phyloP scores from a whole-genome alignment of 768 basidiomycete genomes.

The Kwoniella mangroviensis region DNA sequence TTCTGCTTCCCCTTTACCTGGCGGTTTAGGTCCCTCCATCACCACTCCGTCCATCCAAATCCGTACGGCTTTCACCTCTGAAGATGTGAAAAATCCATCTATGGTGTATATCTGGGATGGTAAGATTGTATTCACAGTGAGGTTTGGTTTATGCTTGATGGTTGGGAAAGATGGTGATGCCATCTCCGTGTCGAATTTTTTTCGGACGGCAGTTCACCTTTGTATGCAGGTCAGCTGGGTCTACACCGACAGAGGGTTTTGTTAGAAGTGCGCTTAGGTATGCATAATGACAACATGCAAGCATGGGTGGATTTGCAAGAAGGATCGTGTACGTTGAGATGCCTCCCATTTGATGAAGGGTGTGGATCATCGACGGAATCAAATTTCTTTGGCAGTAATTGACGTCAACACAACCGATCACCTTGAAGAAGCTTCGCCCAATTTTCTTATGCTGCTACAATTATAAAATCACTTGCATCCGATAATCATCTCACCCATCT shows the following conservation, averaged over 20 bases:
- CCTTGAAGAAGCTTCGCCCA: too few relatives aligned
- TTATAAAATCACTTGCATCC: too few relatives aligned
- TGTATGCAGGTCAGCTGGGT: neutral
- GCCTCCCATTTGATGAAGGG: neutral
- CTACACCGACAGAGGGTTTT: neutral
- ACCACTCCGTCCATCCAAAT: slow-evolving; percentile 17
- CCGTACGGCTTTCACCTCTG: slow-evolving; percentile 19
- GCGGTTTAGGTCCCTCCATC: slow-evolving; percentile 34
- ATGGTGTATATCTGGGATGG: slow-evolving; percentile 36
- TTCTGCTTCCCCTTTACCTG: slow-evolving; percentile 43
- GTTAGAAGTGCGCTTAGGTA: neutral
- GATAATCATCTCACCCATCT: neutral
- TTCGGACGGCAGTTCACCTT: neutral
- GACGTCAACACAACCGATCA: slow-evolving; percentile 3
- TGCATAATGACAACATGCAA: neutral
- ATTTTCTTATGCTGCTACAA: too few relatives aligned
- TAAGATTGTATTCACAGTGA: slow-evolving; percentile 10
- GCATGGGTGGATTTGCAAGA: neutral
- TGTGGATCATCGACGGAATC: neutral
- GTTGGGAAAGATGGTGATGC: slow-evolving; percentile 17
- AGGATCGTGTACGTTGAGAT: neutral
- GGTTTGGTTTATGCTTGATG: slow-evolving; percentile 7
- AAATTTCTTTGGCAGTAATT: neutral
- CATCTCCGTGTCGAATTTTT: neutral
- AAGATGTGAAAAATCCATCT: slow-evolving; percentile 22